Evolutionary conservation across 2,329 filamentous ascomycete species (phyloP), one percentile per base, ranked within the genome.

Genomic region (Colletotrichum zoysiae): DNA sequence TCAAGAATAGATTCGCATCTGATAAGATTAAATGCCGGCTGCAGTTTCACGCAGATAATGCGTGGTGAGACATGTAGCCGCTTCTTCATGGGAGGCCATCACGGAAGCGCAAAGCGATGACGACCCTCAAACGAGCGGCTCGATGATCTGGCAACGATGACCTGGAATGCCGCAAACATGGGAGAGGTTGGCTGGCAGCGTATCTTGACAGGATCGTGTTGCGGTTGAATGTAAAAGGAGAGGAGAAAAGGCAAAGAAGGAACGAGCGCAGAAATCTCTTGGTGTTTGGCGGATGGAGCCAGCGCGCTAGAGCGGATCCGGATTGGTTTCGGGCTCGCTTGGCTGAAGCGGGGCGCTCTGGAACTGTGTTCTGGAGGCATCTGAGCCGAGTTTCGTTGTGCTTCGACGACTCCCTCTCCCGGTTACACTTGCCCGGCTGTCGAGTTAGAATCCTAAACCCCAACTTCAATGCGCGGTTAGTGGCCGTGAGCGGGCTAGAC

Each of bases 21-120:
- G 56, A 50, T 51, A 40, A 56, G 56, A 62, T 40, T 33, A 40
- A 40, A 65, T 12, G 56, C 42, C 16, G 44, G 23, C 48, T n/a
- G 14, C 30, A 57, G 51, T 53, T 64, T 69, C 44, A 50, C 23
- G 35, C 14, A 8, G 26, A 33, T 26, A 40, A 20, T 63, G 35
- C 35, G 16, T 38, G 38, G 35, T 40, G 55, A 51, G 14, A 51
- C 60, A 59, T 65, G 63, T 57, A 56, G 58, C 60, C 60, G 30
- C 60, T 63, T 53, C 60, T 63, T 63, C 83, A 84, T 84, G 75
- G 82, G 83, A 81, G 79, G 80, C 81, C 79, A 79, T 79, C 80
- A 83, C 79, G 77, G 76, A 76, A 71, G 67, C 74, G 67, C 73
- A 79, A 77, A 76, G 77, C 78, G 79, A 77, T 80, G 80, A 75